phyloP scores from a whole-genome alignment of 192 early-diverging fungal genomes.

The Backusella luteola region DNA sequence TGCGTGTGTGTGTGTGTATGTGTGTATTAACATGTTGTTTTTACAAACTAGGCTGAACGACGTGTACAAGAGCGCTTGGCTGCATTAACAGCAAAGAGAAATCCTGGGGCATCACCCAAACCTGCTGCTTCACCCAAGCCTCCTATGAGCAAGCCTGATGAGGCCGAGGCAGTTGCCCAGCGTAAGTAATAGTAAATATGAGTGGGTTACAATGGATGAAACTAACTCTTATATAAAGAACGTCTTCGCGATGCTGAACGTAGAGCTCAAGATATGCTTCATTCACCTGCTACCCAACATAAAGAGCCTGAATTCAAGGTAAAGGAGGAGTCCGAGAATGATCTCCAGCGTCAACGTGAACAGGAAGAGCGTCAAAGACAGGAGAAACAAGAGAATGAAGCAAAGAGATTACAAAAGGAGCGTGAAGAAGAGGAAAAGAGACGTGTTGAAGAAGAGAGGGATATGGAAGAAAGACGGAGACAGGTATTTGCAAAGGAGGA shows the following conservation, averaged over 20 bases:
- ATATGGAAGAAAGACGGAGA: constrained; percentile 20
- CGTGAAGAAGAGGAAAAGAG: constrained; percentile 20
- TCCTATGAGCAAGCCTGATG: constrained; percentile 25
- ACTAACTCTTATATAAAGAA: constrained; percentile 14
- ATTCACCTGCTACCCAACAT: constrained; percentile 34
- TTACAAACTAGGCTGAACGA: constrained; percentile 28
- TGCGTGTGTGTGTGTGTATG: background rate
- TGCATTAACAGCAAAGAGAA: constrained; percentile 23
- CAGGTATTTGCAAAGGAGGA: constrained; percentile 16
- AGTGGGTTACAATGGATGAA: background rate
- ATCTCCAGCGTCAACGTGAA: background rate
- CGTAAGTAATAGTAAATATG: constrained; percentile 11
- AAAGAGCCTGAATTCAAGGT: constrained; percentile 30
- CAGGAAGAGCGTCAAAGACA: constrained; percentile 10
- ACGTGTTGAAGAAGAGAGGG: constrained; percentile 8
- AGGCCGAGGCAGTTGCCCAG: constrained; percentile 27
- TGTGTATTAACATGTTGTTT: background rate
- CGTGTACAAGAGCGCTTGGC: constrained; percentile 39
- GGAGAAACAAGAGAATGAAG: constrained; percentile 16
- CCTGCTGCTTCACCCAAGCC: background rate
- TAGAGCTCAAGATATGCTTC: constrained; percentile 36
- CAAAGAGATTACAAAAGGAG: background rate
- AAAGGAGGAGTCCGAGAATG: constrained; percentile 16
- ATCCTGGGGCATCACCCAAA: constrained; percentile 8
- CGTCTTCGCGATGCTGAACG: constrained; percentile 37